Conservation (phyloP, 164 flowering plant species). For the Amborella trichopoda region DNA sequence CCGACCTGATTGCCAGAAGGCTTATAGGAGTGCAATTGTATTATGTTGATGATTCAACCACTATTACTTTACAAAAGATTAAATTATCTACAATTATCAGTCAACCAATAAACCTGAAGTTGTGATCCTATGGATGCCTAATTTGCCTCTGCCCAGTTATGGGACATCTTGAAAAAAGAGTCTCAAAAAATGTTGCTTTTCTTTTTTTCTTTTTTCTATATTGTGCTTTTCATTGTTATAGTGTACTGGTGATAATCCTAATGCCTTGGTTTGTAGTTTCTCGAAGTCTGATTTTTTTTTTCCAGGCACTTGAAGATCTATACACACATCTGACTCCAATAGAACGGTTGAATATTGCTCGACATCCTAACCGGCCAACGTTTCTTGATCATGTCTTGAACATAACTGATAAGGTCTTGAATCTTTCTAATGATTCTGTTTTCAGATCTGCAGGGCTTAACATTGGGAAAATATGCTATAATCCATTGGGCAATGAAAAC, state of each 20-base stretch:
- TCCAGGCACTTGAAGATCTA: conserved; percentile 72
- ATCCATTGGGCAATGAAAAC: no score
- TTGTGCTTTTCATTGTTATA: neutral
- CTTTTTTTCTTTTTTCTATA: neutral
- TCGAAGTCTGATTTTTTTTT: conserved; percentile 5
- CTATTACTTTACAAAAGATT: neutral
- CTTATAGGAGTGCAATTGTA: no score
- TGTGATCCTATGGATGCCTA: neutral
- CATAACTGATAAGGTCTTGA: conserved; percentile 81
- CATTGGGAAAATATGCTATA: no score
- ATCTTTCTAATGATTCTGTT: neutral
- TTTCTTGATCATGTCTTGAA: conserved; percentile 84
- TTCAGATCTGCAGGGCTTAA: no score
- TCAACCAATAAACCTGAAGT: neutral
- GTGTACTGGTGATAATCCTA: neutral
- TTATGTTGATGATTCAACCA: no score
- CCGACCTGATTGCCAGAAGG: no score
- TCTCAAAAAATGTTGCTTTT: neutral
- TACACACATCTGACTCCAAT: conserved; percentile 79
- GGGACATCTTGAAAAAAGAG: neutral
- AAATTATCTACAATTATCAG: neutral
- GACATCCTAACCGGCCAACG: conserved; percentile 95
- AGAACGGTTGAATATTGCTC: conserved; percentile 82
- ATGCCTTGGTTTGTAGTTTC: neutral
- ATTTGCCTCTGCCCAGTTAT: neutral